Evolutionary conservation across 257 asterid species (phyloP), one percentile per base, ranked within the genome.

Genomic region (Cinchona pubescens): DNA sequence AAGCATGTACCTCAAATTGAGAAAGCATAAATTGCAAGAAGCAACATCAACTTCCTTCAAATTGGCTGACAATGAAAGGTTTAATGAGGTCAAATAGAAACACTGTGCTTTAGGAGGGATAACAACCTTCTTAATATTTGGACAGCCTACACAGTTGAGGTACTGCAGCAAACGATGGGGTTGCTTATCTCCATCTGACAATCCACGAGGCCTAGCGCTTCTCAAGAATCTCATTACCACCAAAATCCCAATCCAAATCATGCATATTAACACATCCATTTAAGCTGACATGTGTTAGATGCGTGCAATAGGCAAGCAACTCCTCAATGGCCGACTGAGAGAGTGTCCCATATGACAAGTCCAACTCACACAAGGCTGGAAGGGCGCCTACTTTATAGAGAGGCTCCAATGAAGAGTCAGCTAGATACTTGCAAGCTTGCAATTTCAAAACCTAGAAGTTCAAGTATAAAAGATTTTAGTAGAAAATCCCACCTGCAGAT

Each of bases 341-440:
- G 67, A 95, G 96, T 2, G 97, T 87, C 78, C 97, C 99, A 45
- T 95, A 95, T 25, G 99, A 95, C 77, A 95, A 84, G 85, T 92
- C 98, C 86, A 95, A 88, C 82, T 95, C 96, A 76, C 87, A 75
- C 63, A 95, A 91, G 71, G 92, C 86, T 1, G 97, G 99, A 70
- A 95, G 96, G 72, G 97, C 96, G 69, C 91, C 86, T 72, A 86
- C 89, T 81, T 90, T 91, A 85, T 95, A 92, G 42, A 95, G 91
- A 73, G 99, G 96, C 85, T 91, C 97, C 85, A 95, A 78, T 2
- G 99, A 91, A 19, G 91, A 73, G 84, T 90, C 91, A 43, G 86
- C 74, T 9, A 95, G 96, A 82, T 95, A 92, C 87, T 95, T 95
- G 96, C 99, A 95, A n/a, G 99, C 99, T 91, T 94, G 99, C 93